phyloP scores from a whole-genome alignment of 352 stramenopile species.

The Pythium chondricola region DNA sequence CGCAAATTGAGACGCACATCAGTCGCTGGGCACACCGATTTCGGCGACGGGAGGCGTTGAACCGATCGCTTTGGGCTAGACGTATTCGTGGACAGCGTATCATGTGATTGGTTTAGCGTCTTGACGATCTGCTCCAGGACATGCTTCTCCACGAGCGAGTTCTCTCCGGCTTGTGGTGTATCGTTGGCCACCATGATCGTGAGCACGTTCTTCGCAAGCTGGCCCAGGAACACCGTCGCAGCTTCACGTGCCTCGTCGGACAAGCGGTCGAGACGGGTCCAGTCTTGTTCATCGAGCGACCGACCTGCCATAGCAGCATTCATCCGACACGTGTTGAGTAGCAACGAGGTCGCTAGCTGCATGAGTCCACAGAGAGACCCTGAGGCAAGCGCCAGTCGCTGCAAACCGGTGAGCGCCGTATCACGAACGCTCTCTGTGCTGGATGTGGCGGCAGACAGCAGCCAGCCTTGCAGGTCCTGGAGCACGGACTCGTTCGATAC shows the following conservation, averaged over 20 bases:
- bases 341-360: constrained; percentile 50
- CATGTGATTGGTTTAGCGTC: constrained; percentile 2
- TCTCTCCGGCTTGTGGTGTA: constrained; percentile 21
- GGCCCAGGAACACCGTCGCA: constrained; percentile 37
- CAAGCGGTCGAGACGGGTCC: constrained; percentile 56
- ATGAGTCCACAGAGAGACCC: constrained; percentile 77
- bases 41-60: constrained; percentile 15
- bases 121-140: constrained; percentile 41
- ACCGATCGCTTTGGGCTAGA: too few relatives aligned
- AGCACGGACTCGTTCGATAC: constrained; percentile 47
- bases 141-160: constrained; percentile 38
- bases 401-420: constrained; percentile 48
- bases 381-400: constrained; percentile 61
- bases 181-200: constrained; percentile 43
- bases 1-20: constrained; percentile 2
- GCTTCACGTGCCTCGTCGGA: constrained; percentile 29
- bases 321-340: constrained; percentile 39
- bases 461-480: constrained; percentile 59
- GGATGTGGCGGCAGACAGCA: constrained; percentile 54
- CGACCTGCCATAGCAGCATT: background rate
- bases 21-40: constrained; percentile 12
- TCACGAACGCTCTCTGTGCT: constrained; percentile 40
- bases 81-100: too few relatives aligned
- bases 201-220: constrained; percentile 42
- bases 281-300: constrained; percentile 33